Conservation (phyloP, 805 yeast species). For the Monosporozyma solicola region DNA sequence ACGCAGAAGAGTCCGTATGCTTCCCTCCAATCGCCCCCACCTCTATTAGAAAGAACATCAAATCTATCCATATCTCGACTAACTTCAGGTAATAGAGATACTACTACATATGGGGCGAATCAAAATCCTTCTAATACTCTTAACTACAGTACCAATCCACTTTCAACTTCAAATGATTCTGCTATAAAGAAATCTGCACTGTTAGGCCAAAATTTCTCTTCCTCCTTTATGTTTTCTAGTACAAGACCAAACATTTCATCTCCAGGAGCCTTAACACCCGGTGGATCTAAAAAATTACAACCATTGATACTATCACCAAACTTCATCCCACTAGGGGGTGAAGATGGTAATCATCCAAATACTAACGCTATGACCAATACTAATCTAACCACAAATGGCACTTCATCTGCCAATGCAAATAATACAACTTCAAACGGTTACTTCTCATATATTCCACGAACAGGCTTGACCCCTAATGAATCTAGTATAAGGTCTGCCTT, state of each 20-base stretch:
- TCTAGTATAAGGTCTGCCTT: constrained; percentile 61
- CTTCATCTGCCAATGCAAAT: background rate
- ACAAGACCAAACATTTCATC: constrained; percentile 18
- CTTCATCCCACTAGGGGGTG: constrained; percentile 2
- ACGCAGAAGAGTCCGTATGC: background rate
- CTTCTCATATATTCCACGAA: constrained; percentile 23
- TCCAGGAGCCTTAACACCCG: constrained; percentile 47
- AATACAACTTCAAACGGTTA: constrained; percentile 2
- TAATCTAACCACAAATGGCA: background rate
- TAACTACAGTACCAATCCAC: background rate
- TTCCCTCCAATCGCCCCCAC: background rate
- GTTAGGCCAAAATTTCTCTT: background rate
- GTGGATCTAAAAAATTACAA: constrained; percentile 47
- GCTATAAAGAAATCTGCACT: background rate
- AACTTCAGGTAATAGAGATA: background rate
- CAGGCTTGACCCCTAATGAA: constrained; percentile 73
- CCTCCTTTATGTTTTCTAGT: background rate
- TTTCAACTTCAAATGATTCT: background rate
- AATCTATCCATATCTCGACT: constrained; percentile 2
- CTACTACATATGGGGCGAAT: background rate
- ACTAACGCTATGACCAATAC: background rate
- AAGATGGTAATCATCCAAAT: background rate
- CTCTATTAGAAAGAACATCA: constrained; percentile 1
- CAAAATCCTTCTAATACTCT: background rate
- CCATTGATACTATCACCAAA: constrained; percentile 21